A percentile compares a stretch with the other conserved stretches of the same genome.
phyloP scores from a whole-genome alignment of 2,329 filamentous ascomycete genomes.

The Dothideomycetes sp. region DNA sequence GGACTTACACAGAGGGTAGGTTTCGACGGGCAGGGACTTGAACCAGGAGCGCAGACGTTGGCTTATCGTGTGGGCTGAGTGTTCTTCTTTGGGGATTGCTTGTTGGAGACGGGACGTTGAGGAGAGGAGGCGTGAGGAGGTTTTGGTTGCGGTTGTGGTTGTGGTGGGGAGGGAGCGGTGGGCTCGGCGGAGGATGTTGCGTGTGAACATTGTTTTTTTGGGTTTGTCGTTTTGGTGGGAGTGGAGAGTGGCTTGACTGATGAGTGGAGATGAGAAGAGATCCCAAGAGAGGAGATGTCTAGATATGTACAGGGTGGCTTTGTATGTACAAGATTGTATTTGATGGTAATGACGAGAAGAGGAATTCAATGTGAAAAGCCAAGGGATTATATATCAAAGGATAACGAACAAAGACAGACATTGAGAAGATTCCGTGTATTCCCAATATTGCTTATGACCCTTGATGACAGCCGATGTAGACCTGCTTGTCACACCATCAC shows the following conservation, averaged over 20 bases:
- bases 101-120: slow-evolving; percentile 1
- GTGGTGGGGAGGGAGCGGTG: background rate
- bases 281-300: background rate
- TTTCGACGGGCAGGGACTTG: slow-evolving; percentile 7
- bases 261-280: background rate
- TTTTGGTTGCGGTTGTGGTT: background rate
- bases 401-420: too few relatives aligned
- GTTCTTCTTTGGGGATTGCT: slow-evolving; percentile 3
- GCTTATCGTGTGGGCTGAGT: background rate
- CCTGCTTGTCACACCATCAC: too few relatives aligned
- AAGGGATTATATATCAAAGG: too few relatives aligned
- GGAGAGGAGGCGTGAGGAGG: background rate
- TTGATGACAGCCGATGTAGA: too few relatives aligned
- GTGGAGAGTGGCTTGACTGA: too few relatives aligned
- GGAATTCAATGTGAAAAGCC: too few relatives aligned
- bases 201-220: background rate
- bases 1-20: slow-evolving; percentile 6
- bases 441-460: too few relatives aligned
- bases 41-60: slow-evolving; percentile 7
- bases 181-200: slow-evolving; percentile 1
- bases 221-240: background rate
- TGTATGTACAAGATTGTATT: too few relatives aligned
- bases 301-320: too few relatives aligned
- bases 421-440: too few relatives aligned
- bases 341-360: too few relatives aligned